Conservation (phyloP, 2,329 filamentous ascomycete genomes). For the Apiospora hydei region DNA sequence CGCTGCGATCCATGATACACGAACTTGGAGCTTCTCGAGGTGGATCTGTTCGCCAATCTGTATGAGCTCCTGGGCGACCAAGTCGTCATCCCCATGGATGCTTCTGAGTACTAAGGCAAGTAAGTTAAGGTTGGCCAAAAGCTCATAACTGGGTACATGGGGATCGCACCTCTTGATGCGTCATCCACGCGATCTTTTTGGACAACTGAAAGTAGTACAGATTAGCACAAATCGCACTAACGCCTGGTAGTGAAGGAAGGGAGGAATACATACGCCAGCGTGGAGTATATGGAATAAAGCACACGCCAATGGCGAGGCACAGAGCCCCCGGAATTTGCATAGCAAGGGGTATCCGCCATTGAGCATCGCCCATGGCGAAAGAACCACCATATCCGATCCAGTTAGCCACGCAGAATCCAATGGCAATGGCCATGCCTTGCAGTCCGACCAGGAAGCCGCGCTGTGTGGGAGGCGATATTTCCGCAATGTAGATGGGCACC, state of each 20-base stretch:
- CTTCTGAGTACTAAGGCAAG: not conserved
- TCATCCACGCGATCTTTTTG: not conserved
- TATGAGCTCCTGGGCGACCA: not conserved
- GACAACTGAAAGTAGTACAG: not conserved
- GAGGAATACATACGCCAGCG: not conserved
- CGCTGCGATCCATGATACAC: not conserved
- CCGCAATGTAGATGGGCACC: constrained; percentile 40
- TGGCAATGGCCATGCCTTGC: constrained; percentile 35
- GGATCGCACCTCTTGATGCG: not conserved
- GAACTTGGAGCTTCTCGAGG: not conserved
- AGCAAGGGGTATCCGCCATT: constrained; percentile 36
- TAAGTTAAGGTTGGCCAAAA: not conserved
- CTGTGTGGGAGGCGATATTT: constrained; percentile 35
- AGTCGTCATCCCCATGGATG: not conserved
- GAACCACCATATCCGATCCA: constrained; percentile 36
- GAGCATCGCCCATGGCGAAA: constrained; percentile 32
- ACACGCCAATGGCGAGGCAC: constrained; percentile 27
- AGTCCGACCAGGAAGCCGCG: constrained; percentile 38
- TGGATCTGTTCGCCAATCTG: not conserved
- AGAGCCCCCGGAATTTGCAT: constrained; percentile 36
- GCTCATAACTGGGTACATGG: not conserved
- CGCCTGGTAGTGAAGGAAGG: not conserved
- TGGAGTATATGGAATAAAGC: not conserved
- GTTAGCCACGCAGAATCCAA: constrained; percentile 32
- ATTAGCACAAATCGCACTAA: no score